Base-by-base conservation (phyloP, 139 green algal genomes). In the Chlamydomonas schloesseri region DNA sequence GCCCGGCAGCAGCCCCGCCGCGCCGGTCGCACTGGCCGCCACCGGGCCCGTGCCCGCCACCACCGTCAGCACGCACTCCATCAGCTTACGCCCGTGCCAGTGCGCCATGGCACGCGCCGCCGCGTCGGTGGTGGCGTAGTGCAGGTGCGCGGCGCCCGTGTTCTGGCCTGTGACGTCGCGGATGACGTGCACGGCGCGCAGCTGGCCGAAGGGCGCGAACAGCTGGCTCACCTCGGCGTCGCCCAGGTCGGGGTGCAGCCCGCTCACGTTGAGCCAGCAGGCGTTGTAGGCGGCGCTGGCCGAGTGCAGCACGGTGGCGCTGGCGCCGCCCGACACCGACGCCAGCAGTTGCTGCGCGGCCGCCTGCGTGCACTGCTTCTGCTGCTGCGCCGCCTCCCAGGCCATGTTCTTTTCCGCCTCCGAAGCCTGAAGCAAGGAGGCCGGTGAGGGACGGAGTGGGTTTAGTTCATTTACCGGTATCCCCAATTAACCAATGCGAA, bases 361-460 rank as follows among this genome's bases (percentile, higher is more conserved):
- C 11, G 47, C 57, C 80, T 91, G 83, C 26, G 37, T 21, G 36
- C 84, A 88, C 75, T 91, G 82, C 87, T 97, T 94, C 33, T 92
- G 87, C 34, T 88, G 83, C 83, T 95, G 89, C 89, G 96, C 91
- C 0, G 93, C 94, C 81, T 99, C 96, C 97, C 97, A 99, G n/a
- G 96, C 95, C 74, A 99, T 73, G 87, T 99, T 99, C 93, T 99
- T 98, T 91, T 98, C 96, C 0, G 95, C 94, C 83, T 99, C 97
- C 31, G 95, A 97, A 24, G 95, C 90, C 71, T 76, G 69, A 34
- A 23, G 23, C 20, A 8, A 15, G 33, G 34, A 34, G 68, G 47
- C 1, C 5, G 42, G 42, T 50, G 42, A 50, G 42, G 42, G 42
- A 50, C 42, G 42, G 42, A 8, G 42, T 8, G 42, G 42, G 42